phyloP scores from a whole-genome alignment of 441 rosid species.

The Populus hybrid region DNA sequence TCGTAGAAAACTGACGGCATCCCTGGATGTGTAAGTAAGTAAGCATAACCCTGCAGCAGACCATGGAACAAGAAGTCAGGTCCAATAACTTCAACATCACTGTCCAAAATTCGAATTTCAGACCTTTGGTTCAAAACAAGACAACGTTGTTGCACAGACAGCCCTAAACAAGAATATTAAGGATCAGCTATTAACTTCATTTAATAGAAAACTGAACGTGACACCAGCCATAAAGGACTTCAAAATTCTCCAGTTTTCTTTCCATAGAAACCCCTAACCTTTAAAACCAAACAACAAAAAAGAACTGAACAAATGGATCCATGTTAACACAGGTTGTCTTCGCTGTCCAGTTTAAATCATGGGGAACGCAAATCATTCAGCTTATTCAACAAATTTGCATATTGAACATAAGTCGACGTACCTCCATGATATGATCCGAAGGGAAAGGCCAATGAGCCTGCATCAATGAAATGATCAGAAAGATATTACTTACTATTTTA shows the following conservation, averaged over 20 bases:
- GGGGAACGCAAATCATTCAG: conserved; percentile 11
- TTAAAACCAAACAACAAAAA: neutral
- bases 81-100: neutral
- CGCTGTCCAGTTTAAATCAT: neutral
- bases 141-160: neutral
- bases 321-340: neutral
- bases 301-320: neutral
- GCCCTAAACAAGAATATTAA: neutral
- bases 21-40: conserved; percentile 89
- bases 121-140: neutral
- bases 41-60: conserved; percentile 68
- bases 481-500: neutral
- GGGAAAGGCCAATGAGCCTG: conserved; percentile 99
- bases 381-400: conserved; percentile 1
- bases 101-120: neutral
- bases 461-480: conserved; percentile 20
- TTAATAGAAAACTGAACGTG: neutral
- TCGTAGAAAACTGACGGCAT: conserved; percentile 82
- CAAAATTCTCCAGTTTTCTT: neutral
- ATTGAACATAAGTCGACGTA: conserved; percentile 25
- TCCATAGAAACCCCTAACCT: neutral
- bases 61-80: conserved; percentile 1
- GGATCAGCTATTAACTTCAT: neutral
- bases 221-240: neutral
- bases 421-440: conserved; percentile 86